Evolutionary conservation across 441 rosid species (phyloP).

Genomic region (Viola pubescens): DNA sequence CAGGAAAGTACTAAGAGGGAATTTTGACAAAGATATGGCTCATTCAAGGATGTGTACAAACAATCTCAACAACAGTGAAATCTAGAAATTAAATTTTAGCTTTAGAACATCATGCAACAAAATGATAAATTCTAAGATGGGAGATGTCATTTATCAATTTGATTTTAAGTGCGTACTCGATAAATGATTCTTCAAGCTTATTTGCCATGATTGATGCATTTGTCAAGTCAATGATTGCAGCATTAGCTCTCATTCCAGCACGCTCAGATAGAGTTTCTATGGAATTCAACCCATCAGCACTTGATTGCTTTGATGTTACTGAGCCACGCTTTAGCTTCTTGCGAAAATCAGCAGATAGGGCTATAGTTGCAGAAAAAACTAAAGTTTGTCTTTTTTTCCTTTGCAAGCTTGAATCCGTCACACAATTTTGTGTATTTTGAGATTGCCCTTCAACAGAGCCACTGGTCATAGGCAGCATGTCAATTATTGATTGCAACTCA

Average conservation of each 20-base stretch:
- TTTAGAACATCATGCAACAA: background rate
- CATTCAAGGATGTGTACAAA: too few species aligned
- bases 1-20: too few species aligned
- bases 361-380: slow-evolving; percentile 95
- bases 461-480: slow-evolving; percentile 64
- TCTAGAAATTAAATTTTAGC: background rate
- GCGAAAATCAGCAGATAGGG: slow-evolving; percentile 84
- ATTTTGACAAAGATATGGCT: too few species aligned
- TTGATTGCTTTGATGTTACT: slow-evolving; percentile 53
- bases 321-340: slow-evolving; percentile 80
- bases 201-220: slow-evolving; percentile 61
- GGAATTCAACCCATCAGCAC: slow-evolving; percentile 53
- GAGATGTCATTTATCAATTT: background rate
- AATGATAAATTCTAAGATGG: background rate
- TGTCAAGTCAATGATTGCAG: slow-evolving; percentile 87
- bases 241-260: slow-evolving; percentile 82
- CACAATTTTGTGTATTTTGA: slow-evolving; percentile 43
- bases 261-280: slow-evolving; percentile 80
- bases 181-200: slow-evolving; percentile 85
- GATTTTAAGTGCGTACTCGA: slow-evolving; percentile 49
- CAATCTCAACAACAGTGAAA: too few species aligned
- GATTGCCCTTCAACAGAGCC: slow-evolving; percentile 37
- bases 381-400: slow-evolving; percentile 91
- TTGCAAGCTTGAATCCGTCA: slow-evolving; percentile 47
- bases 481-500: slow-evolving; percentile 93